A percentile compares a stretch with the other conserved stretches of the same genome.
Conservation (phyloP, 352 stramenopile genomes). For the Globisporangium nunn region DNA sequence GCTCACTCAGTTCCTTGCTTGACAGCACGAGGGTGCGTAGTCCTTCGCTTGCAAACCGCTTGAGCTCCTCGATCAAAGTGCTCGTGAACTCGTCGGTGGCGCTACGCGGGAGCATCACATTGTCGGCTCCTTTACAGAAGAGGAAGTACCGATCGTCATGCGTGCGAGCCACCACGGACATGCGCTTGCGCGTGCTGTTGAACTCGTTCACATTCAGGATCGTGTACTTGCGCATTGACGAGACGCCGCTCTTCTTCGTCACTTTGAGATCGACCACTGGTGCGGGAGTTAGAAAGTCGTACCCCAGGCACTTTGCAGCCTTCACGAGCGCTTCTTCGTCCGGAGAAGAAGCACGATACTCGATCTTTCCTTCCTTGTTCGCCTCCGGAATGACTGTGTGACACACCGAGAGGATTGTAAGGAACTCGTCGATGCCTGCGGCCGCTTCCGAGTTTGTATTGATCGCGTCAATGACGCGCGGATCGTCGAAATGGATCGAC, state of each 20-base stretch:
- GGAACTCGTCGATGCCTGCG: slow-evolving; percentile 50
- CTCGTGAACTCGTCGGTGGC: slow-evolving; percentile 22
- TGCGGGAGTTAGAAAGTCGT: slow-evolving; percentile 73
- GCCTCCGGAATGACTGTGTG: slow-evolving; percentile 72
- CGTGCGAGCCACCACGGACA: slow-evolving; percentile 92
- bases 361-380: slow-evolving; percentile 35
- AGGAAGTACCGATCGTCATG: slow-evolving; percentile 38
- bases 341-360: slow-evolving; percentile 87
- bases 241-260: slow-evolving; percentile 32
- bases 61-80: slow-evolving; percentile 44
- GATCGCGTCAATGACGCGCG: slow-evolving; percentile 42
- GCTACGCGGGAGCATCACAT: slow-evolving; percentile 74
- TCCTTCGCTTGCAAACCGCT: slow-evolving; percentile 75
- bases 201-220: slow-evolving; percentile 83
- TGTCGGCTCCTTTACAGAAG: slow-evolving; percentile 81
- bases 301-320: slow-evolving; percentile 67
- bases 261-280: slow-evolving; percentile 45
- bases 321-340: slow-evolving; percentile 93
- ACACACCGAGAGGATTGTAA: slow-evolving; percentile 64
- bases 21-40: slow-evolving; percentile 79
- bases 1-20: slow-evolving; percentile 42
- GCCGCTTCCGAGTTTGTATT: slow-evolving; percentile 17
- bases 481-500: slow-evolving; percentile 66
- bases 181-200: slow-evolving; percentile 94
- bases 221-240: slow-evolving; percentile 32